Base-by-base conservation (phyloP, 2,329 filamentous ascomycete genomes). In the Botrytis pseudocinerea region DNA sequence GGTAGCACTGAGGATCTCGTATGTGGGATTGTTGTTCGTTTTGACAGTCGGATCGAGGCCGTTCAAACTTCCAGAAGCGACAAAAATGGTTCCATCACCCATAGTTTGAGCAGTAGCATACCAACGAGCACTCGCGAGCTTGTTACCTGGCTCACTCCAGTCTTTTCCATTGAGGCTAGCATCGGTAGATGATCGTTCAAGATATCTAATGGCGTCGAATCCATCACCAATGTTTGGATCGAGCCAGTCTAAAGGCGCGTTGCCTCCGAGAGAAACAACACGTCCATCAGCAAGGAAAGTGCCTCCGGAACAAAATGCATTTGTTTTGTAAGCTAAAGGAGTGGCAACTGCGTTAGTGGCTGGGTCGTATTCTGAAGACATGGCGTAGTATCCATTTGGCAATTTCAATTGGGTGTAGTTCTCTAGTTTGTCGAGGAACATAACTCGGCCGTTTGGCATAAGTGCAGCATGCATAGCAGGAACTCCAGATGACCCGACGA, bases 341-440 rank as follows among this genome's bases (percentile, higher is more conserved):
- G 83, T 81, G 38, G 83, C 81, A 54, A 82, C 82, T 32, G 54
- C 65, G 72, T 87, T 86, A 1, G 83, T 86, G 10, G 68, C 77
- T 1, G 88, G 86, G 77, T 90, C 85, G 75, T 88, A 90, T 77
- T 90, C 87, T 4, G 87, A 84, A 16, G 87, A 89, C 81, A 89
- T 90, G 0, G 89, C 89, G 74, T 85, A 88, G 71, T 86, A 84
- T 42, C 87, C 87, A 78, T 88, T 85, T 25, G 83, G 74, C 12
- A 89, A 83, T 75, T 83, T 85, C 63, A 90, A 77, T 74, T 90
- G 83, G 0, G 88, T 89, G 80, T 88, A 90, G 79, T 90, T 87
- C 79, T 90, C 88, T 44, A 90, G 83, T 79, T 90, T 91, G 82
- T 90, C 89, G 25, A 90, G 81, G 81, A 90, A 90, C 54, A 88